Conservation (phyloP, 2,329 filamentous ascomycete species). For the Aspergillus sp. region DNA sequence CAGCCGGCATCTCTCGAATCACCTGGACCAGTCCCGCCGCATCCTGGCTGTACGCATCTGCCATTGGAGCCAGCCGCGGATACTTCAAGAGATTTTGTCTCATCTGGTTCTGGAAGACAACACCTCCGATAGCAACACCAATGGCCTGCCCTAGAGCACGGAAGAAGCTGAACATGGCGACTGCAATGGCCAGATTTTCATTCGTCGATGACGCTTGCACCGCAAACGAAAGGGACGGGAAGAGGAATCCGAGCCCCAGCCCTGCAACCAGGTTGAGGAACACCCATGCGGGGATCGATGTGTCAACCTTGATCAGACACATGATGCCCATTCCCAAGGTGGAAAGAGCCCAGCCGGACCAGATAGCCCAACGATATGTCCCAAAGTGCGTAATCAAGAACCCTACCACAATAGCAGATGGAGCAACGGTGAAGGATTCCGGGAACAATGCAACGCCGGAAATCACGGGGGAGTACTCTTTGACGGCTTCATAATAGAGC, state of each 20-base stretch:
- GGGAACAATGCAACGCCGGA: slow-evolving; percentile 58
- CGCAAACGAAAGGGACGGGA: slow-evolving; percentile 61
- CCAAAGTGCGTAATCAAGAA: slow-evolving; percentile 52
- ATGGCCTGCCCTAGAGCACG: slow-evolving; percentile 63
- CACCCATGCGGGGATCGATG: slow-evolving; percentile 55
- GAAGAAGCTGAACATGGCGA: slow-evolving; percentile 66
- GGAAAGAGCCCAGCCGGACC: slow-evolving; percentile 56
- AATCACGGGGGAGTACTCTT: slow-evolving; percentile 51
- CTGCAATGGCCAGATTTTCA: slow-evolving; percentile 58
- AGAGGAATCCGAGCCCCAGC: slow-evolving; percentile 62
- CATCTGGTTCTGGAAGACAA: slow-evolving; percentile 68
- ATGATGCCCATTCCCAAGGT: slow-evolving; percentile 57
- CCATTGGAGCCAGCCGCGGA: slow-evolving; percentile 48
- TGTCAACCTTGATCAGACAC: slow-evolving; percentile 36
- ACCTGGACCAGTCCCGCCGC: slow-evolving; percentile 58
- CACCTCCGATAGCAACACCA: slow-evolving; percentile 65
- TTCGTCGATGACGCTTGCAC: slow-evolving; percentile 61
- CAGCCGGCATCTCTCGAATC: slow-evolving; percentile 53
- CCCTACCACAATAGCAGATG: slow-evolving; percentile 52
- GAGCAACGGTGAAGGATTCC: slow-evolving; percentile 60
- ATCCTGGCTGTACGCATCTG: slow-evolving; percentile 53
- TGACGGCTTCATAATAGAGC: slow-evolving; percentile 42
- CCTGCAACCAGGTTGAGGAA: slow-evolving; percentile 60
- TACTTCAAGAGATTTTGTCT: slow-evolving; percentile 49
- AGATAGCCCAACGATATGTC: slow-evolving; percentile 58